Evolutionary conservation across 2,329 filamentous ascomycete genomes (phyloP).

Genomic region (Hypoxylon sp.): DNA sequence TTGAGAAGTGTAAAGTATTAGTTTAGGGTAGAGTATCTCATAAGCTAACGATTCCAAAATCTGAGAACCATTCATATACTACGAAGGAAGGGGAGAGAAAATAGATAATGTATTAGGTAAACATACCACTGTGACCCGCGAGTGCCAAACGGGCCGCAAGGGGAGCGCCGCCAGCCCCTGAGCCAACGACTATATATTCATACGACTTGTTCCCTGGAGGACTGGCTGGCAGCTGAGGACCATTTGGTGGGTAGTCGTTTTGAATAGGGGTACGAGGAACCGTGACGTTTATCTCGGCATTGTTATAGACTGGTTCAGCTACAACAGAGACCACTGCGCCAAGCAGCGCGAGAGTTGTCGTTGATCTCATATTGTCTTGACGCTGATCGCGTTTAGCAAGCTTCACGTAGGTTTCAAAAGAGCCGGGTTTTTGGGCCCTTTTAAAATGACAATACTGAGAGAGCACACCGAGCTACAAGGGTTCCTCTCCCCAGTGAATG

Average conservation of each 20-base stretch:
- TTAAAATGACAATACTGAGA: conserved; percentile 3
- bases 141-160: conserved; percentile 73
- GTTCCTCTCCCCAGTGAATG: not conserved
- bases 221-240: conserved; percentile 33
- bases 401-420: conserved; percentile 1
- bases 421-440: not conserved
- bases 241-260: conserved; percentile 47
- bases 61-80: not conserved
- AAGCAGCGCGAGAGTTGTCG: conserved; percentile 11
- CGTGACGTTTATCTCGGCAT: conserved; percentile 28
- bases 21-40: not conserved
- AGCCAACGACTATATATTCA: conserved; percentile 76
- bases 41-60: not conserved
- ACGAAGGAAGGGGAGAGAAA: not conserved
- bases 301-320: conserved; percentile 17
- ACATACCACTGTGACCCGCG: conserved; percentile 65
- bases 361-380: conserved; percentile 27
- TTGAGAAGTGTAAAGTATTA: not conserved
- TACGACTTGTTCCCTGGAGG: conserved; percentile 57
- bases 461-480: not conserved
- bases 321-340: conserved; percentile 7
- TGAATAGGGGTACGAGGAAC: conserved; percentile 45
- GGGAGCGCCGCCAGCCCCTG: conserved; percentile 72
- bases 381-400: not conserved
- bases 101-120: conserved; percentile 7